A percentile compares a stretch with the other conserved stretches of the same genome.
Evolutionary conservation across 768 basidiomycete species (phyloP).

Genomic region (Mrakia blollopis): DNA sequence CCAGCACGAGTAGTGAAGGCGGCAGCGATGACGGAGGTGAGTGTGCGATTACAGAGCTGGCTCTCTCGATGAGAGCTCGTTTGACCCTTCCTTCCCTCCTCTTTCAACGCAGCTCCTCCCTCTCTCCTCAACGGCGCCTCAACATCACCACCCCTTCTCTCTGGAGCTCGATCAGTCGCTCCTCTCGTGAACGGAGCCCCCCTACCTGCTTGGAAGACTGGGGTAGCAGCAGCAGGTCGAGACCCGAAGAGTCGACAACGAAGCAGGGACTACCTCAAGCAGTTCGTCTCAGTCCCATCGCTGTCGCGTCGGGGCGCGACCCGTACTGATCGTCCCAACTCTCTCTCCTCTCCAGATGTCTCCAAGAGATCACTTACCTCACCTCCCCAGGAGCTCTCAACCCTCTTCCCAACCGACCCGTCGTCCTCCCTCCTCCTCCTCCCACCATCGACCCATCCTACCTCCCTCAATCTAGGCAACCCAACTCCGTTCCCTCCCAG

Average conservation of each 20-base stretch:
- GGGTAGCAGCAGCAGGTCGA: conserved; percentile 69
- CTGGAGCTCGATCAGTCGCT: neutral
- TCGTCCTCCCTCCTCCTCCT: conserved; percentile 26
- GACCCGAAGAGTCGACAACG: conserved; percentile 94
- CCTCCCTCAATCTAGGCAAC: neutral
- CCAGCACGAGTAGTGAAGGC: conserved; percentile 17
- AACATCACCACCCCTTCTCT: neutral
- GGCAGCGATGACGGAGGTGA: conserved; percentile 30
- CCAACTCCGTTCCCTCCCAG: conserved; percentile 1
- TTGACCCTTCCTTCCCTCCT: neutral
- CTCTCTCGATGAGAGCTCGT: neutral
- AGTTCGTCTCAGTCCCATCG: conserved; percentile 53
- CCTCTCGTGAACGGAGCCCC: conserved; percentile 23
- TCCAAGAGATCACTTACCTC: conserved; percentile 96
- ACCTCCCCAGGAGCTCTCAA: conserved; percentile 97
- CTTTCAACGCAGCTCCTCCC: neutral
- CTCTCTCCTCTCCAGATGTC: conserved; percentile 55
- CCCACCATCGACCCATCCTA: neutral
- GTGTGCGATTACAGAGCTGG: neutral
- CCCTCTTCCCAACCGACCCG: conserved; percentile 81
- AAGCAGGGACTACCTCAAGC: conserved; percentile 94
- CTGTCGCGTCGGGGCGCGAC: neutral
- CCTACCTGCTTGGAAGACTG: conserved; percentile 47
- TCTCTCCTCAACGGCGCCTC: conserved; percentile 12
- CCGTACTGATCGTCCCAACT: conserved; percentile 17